phyloP scores from a whole-genome alignment of 768 basidiomycete species.

The Fistulinella prunicolor region DNA sequence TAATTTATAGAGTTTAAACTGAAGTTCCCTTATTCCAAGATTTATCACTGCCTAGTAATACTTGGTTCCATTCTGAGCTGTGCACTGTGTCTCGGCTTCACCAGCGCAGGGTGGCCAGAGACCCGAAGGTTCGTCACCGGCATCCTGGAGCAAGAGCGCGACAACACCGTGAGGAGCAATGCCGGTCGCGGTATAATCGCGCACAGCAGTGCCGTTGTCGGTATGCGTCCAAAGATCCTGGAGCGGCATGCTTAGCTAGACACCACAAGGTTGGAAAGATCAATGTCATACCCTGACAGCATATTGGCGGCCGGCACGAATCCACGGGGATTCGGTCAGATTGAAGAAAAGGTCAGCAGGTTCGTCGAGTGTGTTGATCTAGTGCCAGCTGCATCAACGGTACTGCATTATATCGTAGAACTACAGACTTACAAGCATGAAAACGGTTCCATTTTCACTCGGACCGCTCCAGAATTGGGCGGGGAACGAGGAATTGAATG shows the following conservation, averaged over 20 bases:
- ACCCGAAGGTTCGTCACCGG: conserved; percentile 63
- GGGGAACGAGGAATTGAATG: conserved; percentile 43
- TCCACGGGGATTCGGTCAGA: conserved; percentile 68
- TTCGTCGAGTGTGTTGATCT: conserved; percentile 58
- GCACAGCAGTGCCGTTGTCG: conserved; percentile 60
- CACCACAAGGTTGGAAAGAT: not conserved
- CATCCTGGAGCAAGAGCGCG: conserved; percentile 61
- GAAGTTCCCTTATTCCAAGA: too few species aligned
- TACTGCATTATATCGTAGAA: not conserved
- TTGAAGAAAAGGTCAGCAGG: conserved; percentile 58
- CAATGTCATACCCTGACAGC: conserved; percentile 48
- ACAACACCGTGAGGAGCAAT: conserved; percentile 65
- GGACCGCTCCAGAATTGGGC: conserved; percentile 69
- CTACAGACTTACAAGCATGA: conserved; percentile 54
- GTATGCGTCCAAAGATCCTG: conserved; percentile 75
- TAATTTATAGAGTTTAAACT: too few species aligned
- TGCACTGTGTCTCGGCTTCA: conserved; percentile 48
- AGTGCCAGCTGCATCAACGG: not conserved
- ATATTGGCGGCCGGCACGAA: conserved; percentile 61
- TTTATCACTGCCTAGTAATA: conserved; percentile 20
- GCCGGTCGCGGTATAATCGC: conserved; percentile 45
- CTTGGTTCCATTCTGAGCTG: conserved; percentile 53
- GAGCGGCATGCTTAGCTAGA: not conserved
- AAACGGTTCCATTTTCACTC: conserved; percentile 56
- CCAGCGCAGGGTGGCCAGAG: conserved; percentile 53